Base-by-base conservation (phyloP, 176 grass and related monocot genomes). In the Oryza rufipogon region DNA sequence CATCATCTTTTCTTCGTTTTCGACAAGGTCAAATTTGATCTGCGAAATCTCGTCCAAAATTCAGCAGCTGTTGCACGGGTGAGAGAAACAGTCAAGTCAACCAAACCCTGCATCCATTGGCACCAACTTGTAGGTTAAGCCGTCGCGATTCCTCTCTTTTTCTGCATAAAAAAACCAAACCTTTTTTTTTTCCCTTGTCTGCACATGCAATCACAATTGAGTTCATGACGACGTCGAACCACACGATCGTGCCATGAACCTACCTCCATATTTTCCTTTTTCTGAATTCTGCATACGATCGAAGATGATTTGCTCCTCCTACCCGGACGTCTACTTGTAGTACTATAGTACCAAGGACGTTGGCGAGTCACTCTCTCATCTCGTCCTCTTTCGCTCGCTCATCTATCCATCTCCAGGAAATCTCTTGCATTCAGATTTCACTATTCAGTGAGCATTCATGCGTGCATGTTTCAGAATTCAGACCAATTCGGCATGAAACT, bases 211-310 rank as follows among this genome's bases (percentile, higher is more conserved):
- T 34, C 17, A n/a, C 58, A 3, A 20, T 23, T 63, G 4, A 58
- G 54, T 3, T 63, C 58, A 63, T 23, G 58, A 19, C 30, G 47
- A 34, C 51, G 47, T 33, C 4, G 49, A 58, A 47, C 74, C 33
- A 58, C 19, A 17, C 11, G 74, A 76, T 38, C 10, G 49, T 58
- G 74, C 74, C 49, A 8, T 22, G 48, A 76, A 76, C 74, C 49
- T 76, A 22, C 49, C 66, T 47, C 42, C 38, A 68, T 32, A 36
- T 36, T 36, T 36, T 36, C 34, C 4, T 36, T 36, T 34, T 36
- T 0, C 6, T 6, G 13, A 28, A 16, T 26, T 14, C 9, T 41
- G 4, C 2, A 20, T 0, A 61, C 12, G 19, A 9, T 61, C 14
- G 20, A 47, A 46, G 80, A 65, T 22, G 80, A 65, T 61, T 7